Percentiles rank a stretch among this genome's conserved stretches.
Evolutionary conservation across 352 stramenopile genomes (phyloP).

Genomic region (Phytophthora quininea): DNA sequence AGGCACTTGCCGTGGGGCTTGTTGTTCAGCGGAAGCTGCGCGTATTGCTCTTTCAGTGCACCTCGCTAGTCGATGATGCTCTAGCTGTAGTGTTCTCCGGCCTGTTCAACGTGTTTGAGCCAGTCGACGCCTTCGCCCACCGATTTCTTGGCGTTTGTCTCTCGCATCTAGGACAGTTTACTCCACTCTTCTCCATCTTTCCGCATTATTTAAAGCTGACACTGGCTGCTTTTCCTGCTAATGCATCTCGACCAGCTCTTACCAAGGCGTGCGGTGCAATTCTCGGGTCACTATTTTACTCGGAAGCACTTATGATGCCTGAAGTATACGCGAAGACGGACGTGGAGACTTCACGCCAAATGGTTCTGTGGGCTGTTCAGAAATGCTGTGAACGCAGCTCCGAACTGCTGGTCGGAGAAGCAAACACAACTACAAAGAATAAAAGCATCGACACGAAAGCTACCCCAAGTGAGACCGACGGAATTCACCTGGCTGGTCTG

Average conservation of each 20-base stretch:
- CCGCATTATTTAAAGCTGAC: slow-evolving; percentile 63
- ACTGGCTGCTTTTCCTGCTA: slow-evolving; percentile 45
- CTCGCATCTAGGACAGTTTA: slow-evolving; percentile 49
- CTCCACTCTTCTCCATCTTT: slow-evolving; percentile 53
- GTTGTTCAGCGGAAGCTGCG: slow-evolving; percentile 62
- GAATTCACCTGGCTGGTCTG: slow-evolving; percentile 56
- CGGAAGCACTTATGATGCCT: slow-evolving; percentile 21
- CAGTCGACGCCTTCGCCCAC: slow-evolving; percentile 55
- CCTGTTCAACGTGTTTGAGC: slow-evolving; percentile 58
- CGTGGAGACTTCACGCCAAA: slow-evolving; percentile 27
- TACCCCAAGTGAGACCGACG: slow-evolving; percentile 27
- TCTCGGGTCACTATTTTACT: slow-evolving; percentile 64
- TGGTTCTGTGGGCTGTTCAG: slow-evolving; percentile 62
- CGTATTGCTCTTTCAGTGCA: slow-evolving; percentile 47
- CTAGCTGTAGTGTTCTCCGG: slow-evolving; percentile 56
- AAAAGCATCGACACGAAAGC: slow-evolving; percentile 2
- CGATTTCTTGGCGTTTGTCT: slow-evolving; percentile 57
- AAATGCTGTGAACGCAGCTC: slow-evolving; percentile 43
- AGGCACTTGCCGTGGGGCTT: slow-evolving; percentile 48
- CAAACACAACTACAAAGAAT: slow-evolving; percentile 5
- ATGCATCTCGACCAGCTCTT: slow-evolving; percentile 38
- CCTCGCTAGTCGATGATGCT: slow-evolving; percentile 41
- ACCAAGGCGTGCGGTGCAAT: slow-evolving; percentile 50
- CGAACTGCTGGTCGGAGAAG: slow-evolving; percentile 36
- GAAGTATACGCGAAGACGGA: slow-evolving; percentile 7